Conservation (phyloP, 2,329 filamentous ascomycete species). For the Apiospora malaysiana region DNA sequence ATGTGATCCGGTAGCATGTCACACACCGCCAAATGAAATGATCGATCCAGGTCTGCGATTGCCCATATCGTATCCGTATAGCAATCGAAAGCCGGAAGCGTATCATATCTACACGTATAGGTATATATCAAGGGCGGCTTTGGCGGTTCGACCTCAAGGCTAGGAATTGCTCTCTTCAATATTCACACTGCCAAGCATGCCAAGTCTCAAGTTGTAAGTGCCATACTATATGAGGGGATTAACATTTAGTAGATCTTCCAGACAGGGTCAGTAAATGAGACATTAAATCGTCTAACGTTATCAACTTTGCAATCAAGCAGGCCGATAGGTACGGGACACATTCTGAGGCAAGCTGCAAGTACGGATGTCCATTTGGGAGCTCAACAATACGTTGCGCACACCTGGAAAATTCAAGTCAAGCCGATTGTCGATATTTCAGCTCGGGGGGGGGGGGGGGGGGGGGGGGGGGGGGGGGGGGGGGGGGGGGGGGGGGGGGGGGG, state of each 20-base stretch:
- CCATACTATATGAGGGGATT: neutral
- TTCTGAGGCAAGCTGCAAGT: no score
- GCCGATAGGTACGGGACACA: no score
- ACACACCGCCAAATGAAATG: constrained; percentile 2
- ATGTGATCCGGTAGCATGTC: neutral
- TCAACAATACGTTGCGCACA: no score
- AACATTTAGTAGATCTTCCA: neutral
- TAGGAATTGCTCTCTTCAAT: neutral
- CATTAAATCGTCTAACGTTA: neutral
- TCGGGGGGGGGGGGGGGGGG: no score
- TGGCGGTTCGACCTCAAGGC: neutral
- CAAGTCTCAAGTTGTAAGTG: neutral
- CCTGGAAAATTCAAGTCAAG: no score
- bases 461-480: no score
- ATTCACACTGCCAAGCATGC: neutral
- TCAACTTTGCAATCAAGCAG: no score
- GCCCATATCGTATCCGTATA: neutral
- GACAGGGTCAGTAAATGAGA: neutral
- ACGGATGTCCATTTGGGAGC: no score
- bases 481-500: no score
- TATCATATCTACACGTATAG: neutral
- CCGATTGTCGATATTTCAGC: no score
- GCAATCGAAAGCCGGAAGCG: neutral
- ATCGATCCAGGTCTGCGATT: neutral
- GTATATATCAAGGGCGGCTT: neutral